Percentiles rank a stretch among this genome's conserved stretches.
These are phyloP conservation scores for Lepiota brunneoincarnata DNA, from an alignment of 768 basidiomycete genomes.

Conservation along the genomic window DNA sequence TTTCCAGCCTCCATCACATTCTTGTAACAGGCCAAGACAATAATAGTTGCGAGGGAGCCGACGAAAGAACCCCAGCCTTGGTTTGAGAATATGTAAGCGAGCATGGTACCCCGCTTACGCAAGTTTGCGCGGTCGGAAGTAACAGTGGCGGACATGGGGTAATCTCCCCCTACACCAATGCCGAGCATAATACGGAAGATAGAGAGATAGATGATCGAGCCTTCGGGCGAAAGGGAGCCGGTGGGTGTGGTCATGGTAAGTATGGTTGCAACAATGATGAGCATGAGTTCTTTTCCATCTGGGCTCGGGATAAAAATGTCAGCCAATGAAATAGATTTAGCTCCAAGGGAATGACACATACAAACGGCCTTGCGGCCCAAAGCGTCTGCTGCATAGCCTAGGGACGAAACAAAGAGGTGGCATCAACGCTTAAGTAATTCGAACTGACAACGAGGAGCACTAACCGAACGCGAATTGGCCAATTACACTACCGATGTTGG, in stretches of 20 bases:
- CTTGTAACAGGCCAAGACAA: slow-evolving; percentile 65
- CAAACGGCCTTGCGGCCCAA: slow-evolving; percentile 70
- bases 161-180: slow-evolving; percentile 77
- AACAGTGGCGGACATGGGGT: slow-evolving; percentile 72
- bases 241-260: slow-evolving; percentile 66
- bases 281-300: slow-evolving; percentile 79
- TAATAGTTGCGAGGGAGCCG: slow-evolving; percentile 59
- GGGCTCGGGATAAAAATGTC: slow-evolving; percentile 7
- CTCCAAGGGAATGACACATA: slow-evolving; percentile 19
- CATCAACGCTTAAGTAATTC: background rate
- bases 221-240: slow-evolving; percentile 48
- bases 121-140: slow-evolving; percentile 65
- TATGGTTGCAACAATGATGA: slow-evolving; percentile 79
- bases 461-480: slow-evolving; percentile 64
- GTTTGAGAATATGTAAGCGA: slow-evolving; percentile 75
- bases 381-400: slow-evolving; percentile 64
- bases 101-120: slow-evolving; percentile 61
- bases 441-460: background rate
- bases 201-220: slow-evolving; percentile 58
- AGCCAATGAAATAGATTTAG: background rate
- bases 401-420: background rate
- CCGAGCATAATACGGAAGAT: slow-evolving; percentile 73
- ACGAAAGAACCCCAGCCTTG: slow-evolving; percentile 77
- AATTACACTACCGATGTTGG: slow-evolving; percentile 73
- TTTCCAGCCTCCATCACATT: slow-evolving; percentile 58